Conservation (phyloP, 2,329 filamentous ascomycete genomes). For the Penicillium sp. region DNA sequence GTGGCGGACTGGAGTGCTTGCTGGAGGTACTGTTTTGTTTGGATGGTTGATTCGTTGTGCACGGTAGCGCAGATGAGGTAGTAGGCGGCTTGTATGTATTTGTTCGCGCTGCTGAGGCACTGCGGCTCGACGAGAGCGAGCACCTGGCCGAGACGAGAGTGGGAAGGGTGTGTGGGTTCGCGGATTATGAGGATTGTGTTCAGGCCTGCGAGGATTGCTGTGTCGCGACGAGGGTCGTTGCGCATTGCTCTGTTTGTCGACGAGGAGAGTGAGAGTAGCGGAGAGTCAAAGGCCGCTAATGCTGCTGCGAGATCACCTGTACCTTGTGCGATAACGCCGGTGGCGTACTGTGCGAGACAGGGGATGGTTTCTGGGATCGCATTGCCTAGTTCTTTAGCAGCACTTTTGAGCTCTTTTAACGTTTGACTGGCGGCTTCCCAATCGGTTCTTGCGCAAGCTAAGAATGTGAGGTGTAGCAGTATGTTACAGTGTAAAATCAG, state of each 20-base stretch:
- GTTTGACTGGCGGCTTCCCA: conserved; percentile 62
- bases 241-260: conserved; percentile 35
- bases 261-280: conserved; percentile 53
- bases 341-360: conserved; percentile 65
- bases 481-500: conserved; percentile 64
- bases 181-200: conserved; percentile 72
- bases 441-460: conserved; percentile 66
- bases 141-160: conserved; percentile 56
- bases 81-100: conserved; percentile 73
- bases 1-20: conserved; percentile 67
- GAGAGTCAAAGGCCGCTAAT: conserved; percentile 61
- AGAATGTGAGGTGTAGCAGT: conserved; percentile 66
- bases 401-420: conserved; percentile 51
- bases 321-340: conserved; percentile 72
- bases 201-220: conserved; percentile 59
- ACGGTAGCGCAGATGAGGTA: conserved; percentile 70
- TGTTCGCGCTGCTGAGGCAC: conserved; percentile 66
- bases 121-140: conserved; percentile 64
- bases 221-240: conserved; percentile 56
- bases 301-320: conserved; percentile 69
- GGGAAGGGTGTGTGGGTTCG: conserved; percentile 54
- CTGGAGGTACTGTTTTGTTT: conserved; percentile 74
- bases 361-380: conserved; percentile 40
- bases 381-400: conserved; percentile 43
- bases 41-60: conserved; percentile 64